Evolutionary conservation across 208 protist species (phyloP).

Genomic region (Entamoeba nuttalli): DNA sequence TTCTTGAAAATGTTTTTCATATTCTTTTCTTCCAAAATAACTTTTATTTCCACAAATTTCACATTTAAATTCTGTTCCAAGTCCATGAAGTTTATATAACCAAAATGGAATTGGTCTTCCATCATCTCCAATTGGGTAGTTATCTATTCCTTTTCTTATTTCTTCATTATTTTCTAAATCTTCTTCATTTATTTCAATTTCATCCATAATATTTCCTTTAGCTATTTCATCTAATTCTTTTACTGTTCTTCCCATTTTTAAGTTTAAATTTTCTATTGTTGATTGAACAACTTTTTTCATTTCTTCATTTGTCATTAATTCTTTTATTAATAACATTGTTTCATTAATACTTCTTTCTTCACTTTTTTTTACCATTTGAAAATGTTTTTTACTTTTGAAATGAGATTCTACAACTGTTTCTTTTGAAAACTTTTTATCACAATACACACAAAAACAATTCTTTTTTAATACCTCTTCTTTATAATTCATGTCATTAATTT

Average conservation of each 20-base stretch:
- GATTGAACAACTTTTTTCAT: neutral
- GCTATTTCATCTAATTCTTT: neutral
- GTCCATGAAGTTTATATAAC: slow-evolving; percentile 7
- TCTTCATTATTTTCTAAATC: neutral
- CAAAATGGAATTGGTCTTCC: slow-evolving; percentile 15
- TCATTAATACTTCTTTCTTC: neutral
- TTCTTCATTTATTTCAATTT: neutral
- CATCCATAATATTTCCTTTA: neutral
- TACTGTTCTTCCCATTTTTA: neutral
- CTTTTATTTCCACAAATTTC: slow-evolving; percentile 10
- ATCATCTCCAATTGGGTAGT: neutral
- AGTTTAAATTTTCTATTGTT: neutral
- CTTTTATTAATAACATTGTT: neutral
- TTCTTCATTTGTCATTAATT: neutral
- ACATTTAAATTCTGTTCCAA: neutral
- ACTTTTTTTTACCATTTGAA: neutral
- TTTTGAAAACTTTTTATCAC: neutral
- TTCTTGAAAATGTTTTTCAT: slow-evolving; percentile 13
- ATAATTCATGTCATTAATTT: neutral
- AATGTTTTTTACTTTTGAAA: neutral
- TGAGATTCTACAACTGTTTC: neutral
- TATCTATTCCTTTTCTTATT: neutral
- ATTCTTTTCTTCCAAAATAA: neutral
- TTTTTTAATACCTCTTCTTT: neutral
- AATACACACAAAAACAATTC: neutral